Evolutionary conservation across 2,329 filamentous ascomycete species (phyloP), one percentile per base, ranked within the genome.

Genomic region (Epichloe hybrida): DNA sequence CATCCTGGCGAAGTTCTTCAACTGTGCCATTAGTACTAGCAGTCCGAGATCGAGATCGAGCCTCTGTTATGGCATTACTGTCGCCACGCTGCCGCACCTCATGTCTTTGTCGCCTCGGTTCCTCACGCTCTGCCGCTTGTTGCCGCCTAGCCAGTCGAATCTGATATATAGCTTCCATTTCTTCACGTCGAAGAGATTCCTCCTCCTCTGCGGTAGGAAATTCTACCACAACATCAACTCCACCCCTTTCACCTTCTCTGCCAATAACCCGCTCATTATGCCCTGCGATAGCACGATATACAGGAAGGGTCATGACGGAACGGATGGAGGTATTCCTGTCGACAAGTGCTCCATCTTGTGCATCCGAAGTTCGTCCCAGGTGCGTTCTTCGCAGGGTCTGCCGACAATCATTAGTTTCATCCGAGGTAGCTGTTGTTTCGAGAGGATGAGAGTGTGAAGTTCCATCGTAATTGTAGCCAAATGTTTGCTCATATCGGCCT

Each of bases 131-230:
- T 4, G 80, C 79, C 39, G 84, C 75, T 64, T 94, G 85, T 51
- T 79, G 75, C 48, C 90, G 80, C 50, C 93, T 79, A 17, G 87
- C 81, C 12, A 86, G 64, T 12, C 93, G 83, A 53, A 97, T 91
- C 65, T 95, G 88, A 65, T 95, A 97, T 40, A 97, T 68, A 0
- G 86, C 80, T 55, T 93, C 86, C 93, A 97, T 97, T 65, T 96
- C 88, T 31, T 88, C 80, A 55, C 97, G 89, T 12, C 93, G 78
- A 49, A 88, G 71, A 2, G 70, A 68, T 64, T 95, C 88, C 56
- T 94, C 81, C 50, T 89, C 85, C 48, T 95, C 87, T 8, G 73
- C 76, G 0, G 84, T 88, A 0, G 90, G 90, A 57, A 86, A 80
- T 64, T 96, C 90, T 12, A 97, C 70, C 0, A 98, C 89, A 4